Conservation (phyloP, 768 basidiomycete genomes). For the Boletus patriciae region DNA sequence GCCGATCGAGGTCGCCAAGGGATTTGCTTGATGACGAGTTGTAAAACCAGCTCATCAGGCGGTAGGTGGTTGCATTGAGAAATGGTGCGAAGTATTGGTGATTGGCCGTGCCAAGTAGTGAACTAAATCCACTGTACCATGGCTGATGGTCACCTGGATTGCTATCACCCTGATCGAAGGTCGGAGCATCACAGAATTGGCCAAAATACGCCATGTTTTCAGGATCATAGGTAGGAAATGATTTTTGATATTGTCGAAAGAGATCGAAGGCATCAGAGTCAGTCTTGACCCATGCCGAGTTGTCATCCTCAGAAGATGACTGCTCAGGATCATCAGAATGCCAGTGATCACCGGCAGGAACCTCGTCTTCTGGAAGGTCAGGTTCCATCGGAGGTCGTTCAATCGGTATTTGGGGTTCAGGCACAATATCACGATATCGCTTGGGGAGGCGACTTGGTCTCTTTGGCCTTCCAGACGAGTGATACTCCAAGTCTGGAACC, state of each 20-base stretch:
- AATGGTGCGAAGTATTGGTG: no score
- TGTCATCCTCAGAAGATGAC: no score
- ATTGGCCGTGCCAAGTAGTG: no score
- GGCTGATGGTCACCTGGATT: background rate
- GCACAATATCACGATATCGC: background rate
- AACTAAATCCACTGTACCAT: slow-evolving; percentile 8
- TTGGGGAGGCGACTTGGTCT: background rate
- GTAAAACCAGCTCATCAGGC: no score
- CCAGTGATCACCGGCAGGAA: no score
- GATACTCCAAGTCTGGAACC: background rate
- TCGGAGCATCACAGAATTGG: background rate
- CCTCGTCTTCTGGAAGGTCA: no score
- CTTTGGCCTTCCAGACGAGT: background rate
- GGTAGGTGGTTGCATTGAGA: no score
- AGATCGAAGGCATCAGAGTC: background rate
- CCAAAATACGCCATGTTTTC: background rate
- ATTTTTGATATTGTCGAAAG: background rate
- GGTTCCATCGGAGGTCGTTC: background rate
- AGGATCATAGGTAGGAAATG: slow-evolving; percentile 1
- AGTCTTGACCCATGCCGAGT: background rate
- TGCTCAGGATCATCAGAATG: no score
- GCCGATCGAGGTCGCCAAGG: no score
- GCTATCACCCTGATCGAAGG: background rate
- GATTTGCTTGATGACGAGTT: no score
- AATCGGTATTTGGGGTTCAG: background rate